Evolutionary conservation across 805 yeast genomes (phyloP).

Genomic region (Tetrapisispora iriomotensis): DNA sequence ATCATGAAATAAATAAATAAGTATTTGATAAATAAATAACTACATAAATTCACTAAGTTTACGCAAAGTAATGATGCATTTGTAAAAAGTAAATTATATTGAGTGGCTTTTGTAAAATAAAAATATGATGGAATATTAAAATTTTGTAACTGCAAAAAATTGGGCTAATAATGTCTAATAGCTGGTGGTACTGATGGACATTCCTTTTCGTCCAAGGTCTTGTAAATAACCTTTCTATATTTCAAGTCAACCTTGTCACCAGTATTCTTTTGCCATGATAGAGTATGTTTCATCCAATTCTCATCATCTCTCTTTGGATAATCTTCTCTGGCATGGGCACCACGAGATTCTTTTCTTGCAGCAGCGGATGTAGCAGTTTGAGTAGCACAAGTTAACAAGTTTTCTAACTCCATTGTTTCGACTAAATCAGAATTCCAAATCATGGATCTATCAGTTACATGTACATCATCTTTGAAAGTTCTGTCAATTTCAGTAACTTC

Average conservation of each 20-base stretch:
- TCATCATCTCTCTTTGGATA: conserved; percentile 91
- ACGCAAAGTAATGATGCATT: neutral
- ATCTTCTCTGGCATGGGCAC: conserved; percentile 99
- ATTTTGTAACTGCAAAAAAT: neutral
- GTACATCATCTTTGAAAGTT: conserved; percentile 54
- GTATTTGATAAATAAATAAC: no score
- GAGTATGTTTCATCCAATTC: conserved; percentile 95
- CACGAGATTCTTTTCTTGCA: conserved; percentile 94
- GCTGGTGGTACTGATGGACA: conserved; percentile 97
- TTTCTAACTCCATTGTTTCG: conserved; percentile 91
- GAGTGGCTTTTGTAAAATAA: neutral
- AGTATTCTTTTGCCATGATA: conserved; percentile 74
- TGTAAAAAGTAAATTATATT: no score
- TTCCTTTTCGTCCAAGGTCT: conserved; percentile 83
- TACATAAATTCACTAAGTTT: neutral
- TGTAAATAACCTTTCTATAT: conserved; percentile 76
- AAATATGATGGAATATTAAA: conserved; percentile 2
- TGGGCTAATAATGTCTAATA: conserved; percentile 75
- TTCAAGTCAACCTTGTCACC: conserved; percentile 66
- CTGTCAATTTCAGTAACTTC: conserved; percentile 68
- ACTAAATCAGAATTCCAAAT: conserved; percentile 97
- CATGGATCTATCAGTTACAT: conserved; percentile 93
- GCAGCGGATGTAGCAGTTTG: conserved; percentile 94
- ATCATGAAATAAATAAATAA: no score
- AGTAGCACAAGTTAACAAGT: conserved; percentile 91